Conservation (phyloP, 2,329 filamentous ascomycete genomes). For the Sclerotinia sclerotiorum region DNA sequence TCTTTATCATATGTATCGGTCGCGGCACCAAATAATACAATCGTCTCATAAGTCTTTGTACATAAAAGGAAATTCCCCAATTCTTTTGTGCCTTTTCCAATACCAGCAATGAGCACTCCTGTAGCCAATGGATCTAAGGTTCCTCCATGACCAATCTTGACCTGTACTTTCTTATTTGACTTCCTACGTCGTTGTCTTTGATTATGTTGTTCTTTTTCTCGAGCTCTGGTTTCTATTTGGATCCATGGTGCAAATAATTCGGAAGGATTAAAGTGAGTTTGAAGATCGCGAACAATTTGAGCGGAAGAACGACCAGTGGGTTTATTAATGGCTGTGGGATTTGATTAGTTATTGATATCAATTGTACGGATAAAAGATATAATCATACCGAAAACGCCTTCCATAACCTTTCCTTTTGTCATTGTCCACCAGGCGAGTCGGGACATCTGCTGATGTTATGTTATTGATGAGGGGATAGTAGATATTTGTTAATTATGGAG, state of each 20-base stretch:
- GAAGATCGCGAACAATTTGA: slow-evolving; percentile 84
- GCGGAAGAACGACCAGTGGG: slow-evolving; percentile 83
- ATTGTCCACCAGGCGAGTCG: slow-evolving; percentile 35
- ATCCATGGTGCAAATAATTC: slow-evolving; percentile 76
- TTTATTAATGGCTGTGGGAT: slow-evolving; percentile 81
- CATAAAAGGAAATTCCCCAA: slow-evolving; percentile 78
- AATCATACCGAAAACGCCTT: slow-evolving; percentile 61
- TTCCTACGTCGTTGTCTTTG: slow-evolving; percentile 58
- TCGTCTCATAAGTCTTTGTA: slow-evolving; percentile 89
- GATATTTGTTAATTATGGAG: neutral
- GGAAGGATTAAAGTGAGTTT: slow-evolving; percentile 80
- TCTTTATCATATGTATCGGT: slow-evolving; percentile 90
- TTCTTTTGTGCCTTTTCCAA: slow-evolving; percentile 84
- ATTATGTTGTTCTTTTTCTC: slow-evolving; percentile 55
- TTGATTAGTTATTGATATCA: slow-evolving; percentile 19
- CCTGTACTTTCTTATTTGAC: slow-evolving; percentile 58
- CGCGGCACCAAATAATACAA: slow-evolving; percentile 85
- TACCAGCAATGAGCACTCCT: slow-evolving; percentile 84
- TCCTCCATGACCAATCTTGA: slow-evolving; percentile 95
- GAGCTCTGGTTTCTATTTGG: slow-evolving; percentile 57
- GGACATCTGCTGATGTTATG: slow-evolving; percentile 29
- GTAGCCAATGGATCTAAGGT: slow-evolving; percentile 94
- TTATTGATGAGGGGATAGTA: neutral
- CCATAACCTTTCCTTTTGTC: slow-evolving; percentile 49
- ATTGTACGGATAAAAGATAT: neutral